These are phyloP conservation scores for Nidularia pulvinata DNA, from an alignment of 768 basidiomycete species.

Conservation along the genomic window DNA sequence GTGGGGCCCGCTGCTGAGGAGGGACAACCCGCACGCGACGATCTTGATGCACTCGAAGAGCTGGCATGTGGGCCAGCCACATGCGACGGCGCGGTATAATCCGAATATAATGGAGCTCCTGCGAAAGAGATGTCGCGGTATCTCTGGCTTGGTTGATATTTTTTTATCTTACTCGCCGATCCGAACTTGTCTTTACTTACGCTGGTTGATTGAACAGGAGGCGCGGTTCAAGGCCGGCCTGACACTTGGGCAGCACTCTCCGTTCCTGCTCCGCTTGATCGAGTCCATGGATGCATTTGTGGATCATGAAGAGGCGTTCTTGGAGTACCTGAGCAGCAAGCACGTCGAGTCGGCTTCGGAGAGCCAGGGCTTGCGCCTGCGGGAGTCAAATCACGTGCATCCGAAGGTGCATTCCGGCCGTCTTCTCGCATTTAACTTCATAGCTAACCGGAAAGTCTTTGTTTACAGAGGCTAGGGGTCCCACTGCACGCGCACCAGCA, in stretches of 20 bases:
- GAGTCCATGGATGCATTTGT: constrained; percentile 38
- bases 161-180: constrained; percentile 14
- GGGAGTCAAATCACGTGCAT: constrained; percentile 23
- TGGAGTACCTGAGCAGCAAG: constrained; percentile 23
- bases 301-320: constrained; percentile 33
- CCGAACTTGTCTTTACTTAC: not conserved
- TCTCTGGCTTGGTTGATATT: constrained; percentile 9
- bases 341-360: constrained; percentile 14
- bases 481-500: constrained; percentile 20
- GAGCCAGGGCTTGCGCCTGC: constrained; percentile 22
- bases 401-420: constrained; percentile 25
- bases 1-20: constrained; percentile 35
- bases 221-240: constrained; percentile 19
- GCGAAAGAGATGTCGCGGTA: constrained; percentile 25
- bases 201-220: constrained; percentile 12
- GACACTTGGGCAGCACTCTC: constrained; percentile 25
- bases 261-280: constrained; percentile 28
- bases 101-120: constrained; percentile 28
- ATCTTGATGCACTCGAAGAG: constrained; percentile 35
- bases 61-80: constrained; percentile 28
- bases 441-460: not conserved
- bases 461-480: constrained; percentile 29
- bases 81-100: constrained; percentile 27
- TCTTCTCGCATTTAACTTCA: not conserved
- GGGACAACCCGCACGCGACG: constrained; percentile 25